Base-by-base conservation (phyloP, 805 yeast species). In the Myxozyma mucilagina region DNA sequence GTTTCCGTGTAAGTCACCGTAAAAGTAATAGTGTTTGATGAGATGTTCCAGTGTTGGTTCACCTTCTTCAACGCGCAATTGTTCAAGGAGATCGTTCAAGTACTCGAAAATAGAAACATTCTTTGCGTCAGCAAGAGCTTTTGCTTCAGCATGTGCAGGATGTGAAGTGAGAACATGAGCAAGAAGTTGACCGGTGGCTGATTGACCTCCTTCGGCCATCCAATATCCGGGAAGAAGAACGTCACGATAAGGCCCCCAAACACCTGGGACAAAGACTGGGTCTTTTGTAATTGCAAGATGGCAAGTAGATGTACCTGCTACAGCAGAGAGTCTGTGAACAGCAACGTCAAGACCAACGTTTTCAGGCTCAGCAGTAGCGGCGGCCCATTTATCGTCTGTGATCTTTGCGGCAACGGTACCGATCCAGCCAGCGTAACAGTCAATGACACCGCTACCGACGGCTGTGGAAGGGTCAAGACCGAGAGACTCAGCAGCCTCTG, bases 121-220 rank as follows among this genome's bases (percentile, higher is more conserved):
- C 0, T 90, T 83, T 20, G 85, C 83, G 66, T 84, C 89, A 0
- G 97, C 85, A 39, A 83, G 75, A 61, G 80, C 82, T 13, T 84
- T 82, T 56, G 93, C 80, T 70, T 89, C 90, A 1, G 84, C 78
- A 68, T 85, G 85, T 0, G 98, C 96, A 0, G 97, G 97, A 72
- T 94, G 98, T 9, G 89, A 87, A 11, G 89, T 80, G 63, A 94
- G 75, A 14, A 93, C 93, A 74, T 90, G 96, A 1, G 94, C 93
- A 65, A 94, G 80, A 43, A 94, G 81, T 35, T 96, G 97, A 68
- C 99, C 99, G 1, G 99, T 94, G 72, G 97, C 89, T 14, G 96
- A 87, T 75, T 94, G 99, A n/a, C 99, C 99, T 72, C 99, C 99
- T 76, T 94, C 99, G 13, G 98, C 97, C 66, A 92, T 80, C 98